Base-by-base conservation (phyloP, 1,139 yeast genomes). In the Nadsonia starkeyi-henricii region DNA sequence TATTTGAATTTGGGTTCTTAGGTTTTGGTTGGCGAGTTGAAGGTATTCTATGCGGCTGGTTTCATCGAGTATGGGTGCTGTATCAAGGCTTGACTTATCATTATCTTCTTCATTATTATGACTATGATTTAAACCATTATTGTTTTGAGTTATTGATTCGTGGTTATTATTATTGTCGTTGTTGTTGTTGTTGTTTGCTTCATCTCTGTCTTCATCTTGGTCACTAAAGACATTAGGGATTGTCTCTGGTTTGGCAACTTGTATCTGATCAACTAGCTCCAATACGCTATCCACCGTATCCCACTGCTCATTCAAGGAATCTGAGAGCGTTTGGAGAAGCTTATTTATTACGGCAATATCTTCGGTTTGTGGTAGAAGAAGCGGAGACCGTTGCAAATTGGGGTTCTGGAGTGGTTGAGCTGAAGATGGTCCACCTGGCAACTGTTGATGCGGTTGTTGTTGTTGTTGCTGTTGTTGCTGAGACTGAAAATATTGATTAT, bases 311-410 rank as follows among this genome's bases (percentile, higher is more conserved):
- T 12, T 15, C 5, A 33, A n/a, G 12, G 39, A 33, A 15, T 33
- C 17, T 7, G 39, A 13, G 4, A 33, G 17, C 17, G 15, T n/a
- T n/a, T 33, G 17, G 4, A 33, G 12, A 13, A 33, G 17, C 12
- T 33, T 12, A 33, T 33, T 33, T 7, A 33, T 33, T 12, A 33
- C 39, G 17, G 30, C 44, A 28, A 47, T 30, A 18, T 47, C 49
- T 39, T 47, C 49, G 4, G 49, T 47, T 41, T 44, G 49, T 8
- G 49, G 49, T 41, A 47, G 15, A 17, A 41, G 17, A 3, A 41
- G 17, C 9, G 43, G 43, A 3, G 43, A 33, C 5, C 39, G 15
- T 15, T 33, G 39, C 17, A n/a, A 33, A 15, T 15, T 33, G 39
- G 39, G 4, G 39, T 23, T 23, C 9, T 23, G 28, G 9, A 9